Conservation (phyloP, 768 basidiomycete species). For the Phanerodontia chrysosporium region DNA sequence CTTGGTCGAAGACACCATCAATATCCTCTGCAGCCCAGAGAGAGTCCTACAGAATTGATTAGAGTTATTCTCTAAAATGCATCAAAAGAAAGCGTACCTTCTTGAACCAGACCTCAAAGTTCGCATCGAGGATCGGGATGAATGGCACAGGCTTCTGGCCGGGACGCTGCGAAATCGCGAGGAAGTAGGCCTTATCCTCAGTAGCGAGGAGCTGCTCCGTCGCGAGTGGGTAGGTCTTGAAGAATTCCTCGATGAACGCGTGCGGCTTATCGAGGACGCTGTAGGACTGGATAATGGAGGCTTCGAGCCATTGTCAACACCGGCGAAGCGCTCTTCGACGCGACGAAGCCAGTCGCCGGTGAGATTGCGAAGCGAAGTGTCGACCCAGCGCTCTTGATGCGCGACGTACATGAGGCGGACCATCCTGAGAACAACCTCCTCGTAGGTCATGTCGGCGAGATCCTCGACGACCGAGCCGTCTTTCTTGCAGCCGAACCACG, state of each 20-base stretch:
- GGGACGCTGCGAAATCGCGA: constrained; percentile 91
- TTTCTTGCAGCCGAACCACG: constrained; percentile 97
- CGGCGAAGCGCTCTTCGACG: constrained; percentile 92
- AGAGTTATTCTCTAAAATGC: too few relatives aligned
- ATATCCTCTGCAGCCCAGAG: constrained; percentile 98
- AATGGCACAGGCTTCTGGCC: constrained; percentile 99
- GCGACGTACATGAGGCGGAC: constrained; percentile 90
- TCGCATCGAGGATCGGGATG: constrained; percentile 91
- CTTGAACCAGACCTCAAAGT: constrained; percentile 99
- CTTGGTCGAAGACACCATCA: constrained; percentile 97
- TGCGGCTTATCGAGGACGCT: constrained; percentile 77
- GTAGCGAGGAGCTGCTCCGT: constrained; percentile 83
- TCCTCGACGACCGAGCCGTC: constrained; percentile 80
- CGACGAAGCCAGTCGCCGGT: constrained; percentile 97
- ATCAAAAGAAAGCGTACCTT: too few relatives aligned
- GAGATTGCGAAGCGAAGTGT: constrained; percentile 85
- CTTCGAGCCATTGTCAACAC: constrained; percentile 78
- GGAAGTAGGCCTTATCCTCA: constrained; percentile 94
- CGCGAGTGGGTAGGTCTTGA: constrained; percentile 79
- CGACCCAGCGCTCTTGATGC: constrained; percentile 92
- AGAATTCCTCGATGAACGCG: constrained; percentile 76
- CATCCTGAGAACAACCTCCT: constrained; percentile 91
- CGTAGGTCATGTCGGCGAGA: constrained; percentile 96
- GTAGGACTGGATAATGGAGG: constrained; percentile 84
- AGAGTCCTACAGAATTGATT: constrained; percentile 62